phyloP scores from a whole-genome alignment of 1,284 basidiomycete genomes.

The Phenoliferia sp. region DNA sequence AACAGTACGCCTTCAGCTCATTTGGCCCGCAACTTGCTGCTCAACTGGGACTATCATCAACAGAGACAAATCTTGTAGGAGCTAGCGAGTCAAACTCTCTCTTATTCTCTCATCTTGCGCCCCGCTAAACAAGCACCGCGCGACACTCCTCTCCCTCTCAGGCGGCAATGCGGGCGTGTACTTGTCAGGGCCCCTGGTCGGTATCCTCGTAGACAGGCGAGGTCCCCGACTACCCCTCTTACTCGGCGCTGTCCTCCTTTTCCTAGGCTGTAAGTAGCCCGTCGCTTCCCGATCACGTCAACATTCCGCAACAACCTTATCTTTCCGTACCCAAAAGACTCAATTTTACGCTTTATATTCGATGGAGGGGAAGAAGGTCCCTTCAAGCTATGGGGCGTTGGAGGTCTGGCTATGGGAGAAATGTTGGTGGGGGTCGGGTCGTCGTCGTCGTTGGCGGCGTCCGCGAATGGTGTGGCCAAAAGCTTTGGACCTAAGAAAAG shows the following conservation, averaged over 20 bases:
- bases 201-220: conserved; percentile 19
- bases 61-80: conserved; percentile 44
- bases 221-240: conserved; percentile 14
- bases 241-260: conserved; percentile 16
- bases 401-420: conserved; percentile 12
- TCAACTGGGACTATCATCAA: conserved; percentile 38
- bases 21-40: conserved; percentile 44
- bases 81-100: conserved; percentile 42
- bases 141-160: not conserved
- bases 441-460: conserved; percentile 8
- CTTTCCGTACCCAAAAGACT: not conserved
- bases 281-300: not conserved
- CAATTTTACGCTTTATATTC: conserved; percentile 40
- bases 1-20: conserved; percentile 1
- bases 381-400: conserved; percentile 27
- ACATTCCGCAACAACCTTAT: not conserved
- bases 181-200: not conserved
- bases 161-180: not conserved
- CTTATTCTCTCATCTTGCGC: not conserved
- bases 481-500: conserved; percentile 28
- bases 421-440: conserved; percentile 18
- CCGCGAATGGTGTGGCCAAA: conserved; percentile 24
- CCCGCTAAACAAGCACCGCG: not conserved
- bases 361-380: conserved; percentile 40
- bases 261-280: conserved; percentile 15